These are phyloP conservation scores for Volvox carteri DNA, from an alignment of 163 green algal genomes.

Conservation along the genomic window DNA sequence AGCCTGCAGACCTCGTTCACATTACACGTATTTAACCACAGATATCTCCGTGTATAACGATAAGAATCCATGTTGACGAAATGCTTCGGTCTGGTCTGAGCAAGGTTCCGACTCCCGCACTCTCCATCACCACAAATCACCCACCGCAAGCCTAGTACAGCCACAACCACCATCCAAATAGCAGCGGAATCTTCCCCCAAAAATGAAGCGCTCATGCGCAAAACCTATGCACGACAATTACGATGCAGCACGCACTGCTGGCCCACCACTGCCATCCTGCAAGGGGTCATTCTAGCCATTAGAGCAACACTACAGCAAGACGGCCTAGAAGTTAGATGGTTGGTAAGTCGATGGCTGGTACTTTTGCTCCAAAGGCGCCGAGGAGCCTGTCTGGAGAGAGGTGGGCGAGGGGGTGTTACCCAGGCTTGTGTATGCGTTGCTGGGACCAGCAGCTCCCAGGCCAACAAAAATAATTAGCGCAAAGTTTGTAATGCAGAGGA, in stretches of 20 bases:
- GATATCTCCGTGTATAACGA: no score
- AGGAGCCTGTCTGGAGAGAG: slow-evolving; percentile 9
- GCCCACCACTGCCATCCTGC: not conserved
- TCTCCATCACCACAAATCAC: no score
- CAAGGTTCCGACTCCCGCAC: no score
- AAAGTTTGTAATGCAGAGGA: slow-evolving; percentile 63
- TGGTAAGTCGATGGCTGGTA: slow-evolving; percentile 47
- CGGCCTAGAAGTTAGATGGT: slow-evolving; percentile 49
- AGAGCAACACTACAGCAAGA: not conserved
- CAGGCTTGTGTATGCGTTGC: not conserved
- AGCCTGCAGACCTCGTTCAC: no score
- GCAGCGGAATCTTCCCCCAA: no score
- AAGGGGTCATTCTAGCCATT: not conserved
- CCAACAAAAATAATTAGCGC: slow-evolving; percentile 52
- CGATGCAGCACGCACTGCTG: not conserved
- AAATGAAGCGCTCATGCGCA: no score
- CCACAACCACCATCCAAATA: no score
- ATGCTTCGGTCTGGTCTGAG: no score
- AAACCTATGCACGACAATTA: not conserved
- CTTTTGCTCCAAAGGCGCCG: slow-evolving; percentile 51
- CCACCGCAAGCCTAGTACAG: no score
- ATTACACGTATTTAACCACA: no score
- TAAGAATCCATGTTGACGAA: no score
- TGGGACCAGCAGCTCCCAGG: slow-evolving; percentile 6
- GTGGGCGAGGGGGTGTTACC: not conserved